These are phyloP conservation scores for Verticillium nonalfalfae DNA, from an alignment of 2,329 filamentous ascomycete genomes.

Conservation along the genomic window DNA sequence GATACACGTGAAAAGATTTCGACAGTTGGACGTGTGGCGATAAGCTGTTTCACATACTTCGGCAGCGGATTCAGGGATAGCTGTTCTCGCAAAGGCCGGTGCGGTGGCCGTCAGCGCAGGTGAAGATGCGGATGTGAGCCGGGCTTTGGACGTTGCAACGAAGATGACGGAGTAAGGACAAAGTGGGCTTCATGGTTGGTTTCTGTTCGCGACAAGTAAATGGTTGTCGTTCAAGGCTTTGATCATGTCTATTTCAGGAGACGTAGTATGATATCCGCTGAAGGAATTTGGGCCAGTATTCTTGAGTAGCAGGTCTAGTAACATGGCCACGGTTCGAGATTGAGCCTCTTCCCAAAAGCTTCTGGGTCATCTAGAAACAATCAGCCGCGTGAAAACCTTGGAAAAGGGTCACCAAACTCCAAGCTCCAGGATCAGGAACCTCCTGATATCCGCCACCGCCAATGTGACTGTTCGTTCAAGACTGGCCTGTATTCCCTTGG, in stretches of 20 bases:
- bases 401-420: constrained; percentile 66
- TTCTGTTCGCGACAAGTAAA: no score
- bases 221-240: no score
- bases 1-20: constrained; percentile 20
- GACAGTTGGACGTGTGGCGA: constrained; percentile 33
- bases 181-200: no score
- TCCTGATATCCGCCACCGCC: constrained; percentile 64
- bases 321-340: no score
- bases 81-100: constrained; percentile 33
- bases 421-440: constrained; percentile 64
- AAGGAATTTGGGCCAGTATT: no score
- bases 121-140: constrained; percentile 29
- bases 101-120: constrained; percentile 26
- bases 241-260: no score
- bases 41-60: constrained; percentile 29
- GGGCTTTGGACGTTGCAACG: constrained; percentile 25
- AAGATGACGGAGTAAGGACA: not conserved
- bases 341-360: no score
- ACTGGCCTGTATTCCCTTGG: constrained; percentile 86
- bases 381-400: constrained; percentile 53
- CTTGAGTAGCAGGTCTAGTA: no score
- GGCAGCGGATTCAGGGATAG: constrained; percentile 35
- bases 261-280: no score
- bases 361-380: no score
- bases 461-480: constrained; percentile 76